Conservation (phyloP, 176 grass and related monocot species). For the Ananas comosus region DNA sequence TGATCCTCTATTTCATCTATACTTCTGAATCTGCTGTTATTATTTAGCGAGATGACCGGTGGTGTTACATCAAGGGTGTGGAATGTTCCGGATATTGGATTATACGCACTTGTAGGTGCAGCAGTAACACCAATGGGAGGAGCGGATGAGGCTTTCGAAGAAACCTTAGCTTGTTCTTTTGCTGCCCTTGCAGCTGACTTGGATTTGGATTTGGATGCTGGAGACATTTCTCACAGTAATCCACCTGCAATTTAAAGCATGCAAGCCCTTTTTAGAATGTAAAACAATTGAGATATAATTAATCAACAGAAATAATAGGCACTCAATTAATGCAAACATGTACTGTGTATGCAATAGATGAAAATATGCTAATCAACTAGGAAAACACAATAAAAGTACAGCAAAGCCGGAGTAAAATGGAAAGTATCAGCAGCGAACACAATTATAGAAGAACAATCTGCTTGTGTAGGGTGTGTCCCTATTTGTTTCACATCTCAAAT, state of each 20-base stretch:
- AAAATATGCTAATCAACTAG: too few relatives aligned
- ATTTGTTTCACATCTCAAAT: too few relatives aligned
- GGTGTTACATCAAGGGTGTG: conserved; percentile 56
- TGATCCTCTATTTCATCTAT: conserved; percentile 91
- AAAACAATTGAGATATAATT: not conserved
- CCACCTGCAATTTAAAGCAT: conserved; percentile 23
- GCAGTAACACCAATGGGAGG: conserved; percentile 33
- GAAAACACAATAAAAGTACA: too few relatives aligned
- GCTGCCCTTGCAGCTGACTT: conserved; percentile 53
- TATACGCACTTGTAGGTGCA: conserved; percentile 50
- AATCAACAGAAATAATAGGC: not conserved
- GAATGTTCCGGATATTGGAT: conserved; percentile 78
- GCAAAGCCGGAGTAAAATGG: too few relatives aligned
- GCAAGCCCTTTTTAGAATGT: not conserved
- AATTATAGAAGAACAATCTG: too few relatives aligned
- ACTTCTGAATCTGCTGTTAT: conserved; percentile 52
- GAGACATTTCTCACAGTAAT: conserved; percentile 52
- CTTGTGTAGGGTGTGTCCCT: too few relatives aligned
- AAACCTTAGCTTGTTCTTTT: conserved; percentile 63
- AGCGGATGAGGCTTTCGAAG: conserved; percentile 35
- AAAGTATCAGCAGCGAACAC: too few relatives aligned
- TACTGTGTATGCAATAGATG: too few relatives aligned
- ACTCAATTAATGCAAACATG: not conserved
- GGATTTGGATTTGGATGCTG: conserved; percentile 85
- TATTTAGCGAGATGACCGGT: conserved; percentile 33